Percentiles rank a stretch among this genome's conserved stretches.
Conservation (phyloP, 352 stramenopile species). For the Phytopythium litorale region DNA sequence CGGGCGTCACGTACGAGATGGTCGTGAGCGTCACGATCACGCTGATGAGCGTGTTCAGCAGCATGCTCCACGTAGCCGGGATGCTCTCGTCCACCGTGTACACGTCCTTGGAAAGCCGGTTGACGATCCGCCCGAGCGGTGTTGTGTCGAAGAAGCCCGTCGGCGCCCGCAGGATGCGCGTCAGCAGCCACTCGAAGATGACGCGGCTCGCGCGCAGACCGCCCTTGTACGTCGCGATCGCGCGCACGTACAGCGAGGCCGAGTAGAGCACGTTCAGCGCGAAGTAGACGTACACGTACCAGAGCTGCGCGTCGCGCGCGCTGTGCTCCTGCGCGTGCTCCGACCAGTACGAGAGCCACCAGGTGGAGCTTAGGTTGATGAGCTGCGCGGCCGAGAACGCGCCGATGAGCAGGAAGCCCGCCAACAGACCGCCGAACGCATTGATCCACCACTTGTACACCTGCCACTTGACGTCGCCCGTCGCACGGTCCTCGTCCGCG, state of each 20-base stretch:
- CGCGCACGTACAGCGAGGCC: slow-evolving; percentile 57
- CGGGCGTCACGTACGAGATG: slow-evolving; percentile 60
- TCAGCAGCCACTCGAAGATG: slow-evolving; percentile 72
- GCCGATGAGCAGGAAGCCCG: slow-evolving; percentile 34
- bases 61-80: slow-evolving; percentile 57
- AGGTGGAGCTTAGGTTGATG: slow-evolving; percentile 70
- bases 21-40: slow-evolving; percentile 41
- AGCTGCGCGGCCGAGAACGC: slow-evolving; percentile 42
- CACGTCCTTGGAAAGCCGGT: slow-evolving; percentile 74
- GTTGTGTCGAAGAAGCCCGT: slow-evolving; percentile 85
- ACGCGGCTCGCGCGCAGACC: slow-evolving; percentile 48
- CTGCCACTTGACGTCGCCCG: slow-evolving; percentile 51
- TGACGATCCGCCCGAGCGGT: slow-evolving; percentile 71
- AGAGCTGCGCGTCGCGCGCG: slow-evolving; percentile 29
- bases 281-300: slow-evolving; percentile 85
- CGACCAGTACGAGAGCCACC: slow-evolving; percentile 43
- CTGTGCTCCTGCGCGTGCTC: slow-evolving; percentile 18
- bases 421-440: slow-evolving; percentile 55
- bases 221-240: slow-evolving; percentile 53
- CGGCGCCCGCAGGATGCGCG: slow-evolving; percentile 86
- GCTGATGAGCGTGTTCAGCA: slow-evolving; percentile 68
- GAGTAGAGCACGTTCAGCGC: slow-evolving; percentile 56
- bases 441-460: slow-evolving; percentile 70
- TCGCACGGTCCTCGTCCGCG: slow-evolving; percentile 64
- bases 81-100: slow-evolving; percentile 78